Conservation (phyloP, 108 stramenopile genomes). For the Nitzschia sp. region DNA sequence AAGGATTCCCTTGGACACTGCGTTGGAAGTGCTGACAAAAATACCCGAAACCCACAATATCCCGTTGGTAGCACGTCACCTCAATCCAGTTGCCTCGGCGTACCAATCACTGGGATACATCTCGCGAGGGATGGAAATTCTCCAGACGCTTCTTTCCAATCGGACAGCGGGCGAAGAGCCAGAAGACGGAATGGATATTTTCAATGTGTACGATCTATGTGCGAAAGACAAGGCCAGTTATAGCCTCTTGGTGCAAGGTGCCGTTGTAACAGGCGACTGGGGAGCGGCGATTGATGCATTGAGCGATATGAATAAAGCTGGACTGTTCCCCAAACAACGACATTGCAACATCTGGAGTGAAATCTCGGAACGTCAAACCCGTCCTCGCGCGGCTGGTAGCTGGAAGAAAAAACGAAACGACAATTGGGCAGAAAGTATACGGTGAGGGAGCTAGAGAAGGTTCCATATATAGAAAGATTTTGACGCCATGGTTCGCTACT, state of each 20-base stretch:
- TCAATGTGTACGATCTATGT: conserved; percentile 52
- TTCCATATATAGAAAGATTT: too few relatives aligned
- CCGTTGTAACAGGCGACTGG: conserved; percentile 69
- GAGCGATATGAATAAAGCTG: conserved; percentile 68
- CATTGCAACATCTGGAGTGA: conserved; percentile 76
- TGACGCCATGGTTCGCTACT: too few relatives aligned
- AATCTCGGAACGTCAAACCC: conserved; percentile 54
- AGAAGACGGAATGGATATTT: conserved; percentile 40
- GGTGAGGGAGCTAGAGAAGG: too few relatives aligned
- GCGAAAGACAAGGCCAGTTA: conserved; percentile 79
- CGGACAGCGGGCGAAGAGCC: conserved; percentile 50
- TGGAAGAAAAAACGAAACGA: conserved; percentile 77
- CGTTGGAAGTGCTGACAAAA: conserved; percentile 39
- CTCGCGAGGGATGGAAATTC: conserved; percentile 42
- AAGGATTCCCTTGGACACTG: conserved; percentile 63
- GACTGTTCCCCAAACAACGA: conserved; percentile 67
- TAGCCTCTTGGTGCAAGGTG: conserved; percentile 68
- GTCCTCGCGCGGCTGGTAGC: conserved; percentile 46
- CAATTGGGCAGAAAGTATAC: conserved; percentile 51
- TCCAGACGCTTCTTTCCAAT: conserved; percentile 56
- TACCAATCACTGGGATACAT: conserved; percentile 58
- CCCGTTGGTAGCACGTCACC: conserved; percentile 51
- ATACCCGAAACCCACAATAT: conserved; percentile 50
- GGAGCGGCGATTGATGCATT: conserved; percentile 60
- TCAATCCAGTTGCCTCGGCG: conserved; percentile 68